Conservation (phyloP, 352 stramenopile genomes). For the Phytophthora chlamydospora region DNA sequence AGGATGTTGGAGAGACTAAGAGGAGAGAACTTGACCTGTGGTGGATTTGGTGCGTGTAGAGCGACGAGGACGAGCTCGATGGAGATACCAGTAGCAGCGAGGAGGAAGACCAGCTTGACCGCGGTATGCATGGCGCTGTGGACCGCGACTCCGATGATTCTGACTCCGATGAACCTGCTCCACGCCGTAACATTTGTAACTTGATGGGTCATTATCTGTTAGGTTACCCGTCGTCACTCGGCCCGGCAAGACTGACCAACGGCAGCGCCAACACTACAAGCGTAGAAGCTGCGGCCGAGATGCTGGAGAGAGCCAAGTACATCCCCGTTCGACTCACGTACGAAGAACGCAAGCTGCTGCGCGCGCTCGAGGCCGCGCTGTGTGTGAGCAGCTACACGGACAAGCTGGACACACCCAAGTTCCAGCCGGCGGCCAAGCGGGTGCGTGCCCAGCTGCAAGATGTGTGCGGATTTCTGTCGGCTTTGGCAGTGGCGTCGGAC, state of each 20-base stretch:
- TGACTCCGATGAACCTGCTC: slow-evolving; percentile 43
- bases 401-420: slow-evolving; percentile 88
- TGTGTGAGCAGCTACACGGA: slow-evolving; percentile 95
- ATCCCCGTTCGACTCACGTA: slow-evolving; percentile 96
- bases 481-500: slow-evolving; percentile 91
- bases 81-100: slow-evolving; percentile 54
- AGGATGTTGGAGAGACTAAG: slow-evolving; percentile 14
- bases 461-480: slow-evolving; percentile 91
- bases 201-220: slow-evolving; percentile 88
- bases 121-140: slow-evolving; percentile 33
- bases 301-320: slow-evolving; percentile 94
- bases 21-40: slow-evolving; percentile 1
- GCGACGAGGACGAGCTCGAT: slow-evolving; percentile 51
- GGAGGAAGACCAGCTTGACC: slow-evolving; percentile 39
- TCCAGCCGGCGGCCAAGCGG: slow-evolving; percentile 69
- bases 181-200: slow-evolving; percentile 87
- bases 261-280: slow-evolving; percentile 16
- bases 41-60: slow-evolving; percentile 25
- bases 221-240: slow-evolving; percentile 58
- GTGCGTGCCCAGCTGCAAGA: slow-evolving; percentile 91
- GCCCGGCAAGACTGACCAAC: slow-evolving; percentile 27
- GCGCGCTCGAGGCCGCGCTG: slow-evolving; percentile 94
- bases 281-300: slow-evolving; percentile 33
- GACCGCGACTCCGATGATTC: slow-evolving; percentile 36
- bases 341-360: slow-evolving; percentile 94